Percentiles rank a stretch among this genome's conserved stretches.
These are phyloP conservation scores for Scytalidium sp. DNA, from an alignment of 2,329 filamentous ascomycete species.

Conservation along the genomic window DNA sequence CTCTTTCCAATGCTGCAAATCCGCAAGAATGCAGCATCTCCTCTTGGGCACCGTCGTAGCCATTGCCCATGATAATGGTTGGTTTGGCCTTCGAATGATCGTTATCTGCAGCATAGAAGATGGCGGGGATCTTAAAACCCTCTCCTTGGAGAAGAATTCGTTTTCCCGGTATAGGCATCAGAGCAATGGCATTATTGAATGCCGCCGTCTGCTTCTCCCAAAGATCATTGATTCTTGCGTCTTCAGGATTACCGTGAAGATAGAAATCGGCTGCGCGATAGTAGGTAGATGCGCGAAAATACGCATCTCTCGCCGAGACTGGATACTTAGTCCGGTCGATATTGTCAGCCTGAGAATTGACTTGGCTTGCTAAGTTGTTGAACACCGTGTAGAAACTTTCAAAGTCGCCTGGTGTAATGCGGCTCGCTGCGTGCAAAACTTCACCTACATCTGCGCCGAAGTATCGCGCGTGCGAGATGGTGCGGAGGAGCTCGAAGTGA, in stretches of 20 bases:
- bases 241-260: slow-evolving; percentile 35
- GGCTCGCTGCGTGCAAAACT: slow-evolving; percentile 1
- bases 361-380: slow-evolving; percentile 3
- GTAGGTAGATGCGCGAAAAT: slow-evolving; percentile 39
- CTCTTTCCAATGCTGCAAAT: slow-evolving; percentile 33
- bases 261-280: slow-evolving; percentile 41
- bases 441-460: slow-evolving; percentile 2
- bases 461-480: slow-evolving; percentile 17
- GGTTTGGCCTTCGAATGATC: slow-evolving; percentile 22
- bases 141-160: slow-evolving; percentile 27
- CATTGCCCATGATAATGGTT: slow-evolving; percentile 38
- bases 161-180: slow-evolving; percentile 33
- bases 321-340: slow-evolving; percentile 17
- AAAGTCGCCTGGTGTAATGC: slow-evolving; percentile 5
- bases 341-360: slow-evolving; percentile 9
- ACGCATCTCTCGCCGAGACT: slow-evolving; percentile 25
- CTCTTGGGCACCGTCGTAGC: slow-evolving; percentile 42
- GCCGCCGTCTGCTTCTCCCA: slow-evolving; percentile 33
- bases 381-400: slow-evolving; percentile 5
- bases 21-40: slow-evolving; percentile 38
- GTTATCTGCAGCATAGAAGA: slow-evolving; percentile 29
- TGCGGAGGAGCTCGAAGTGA: slow-evolving; percentile 24
- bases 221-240: slow-evolving; percentile 35
- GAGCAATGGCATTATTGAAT: slow-evolving; percentile 35
- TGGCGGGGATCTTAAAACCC: slow-evolving; percentile 33